Conservation (phyloP, 768 basidiomycete genomes). For the Rhodotorula toruloides region DNA sequence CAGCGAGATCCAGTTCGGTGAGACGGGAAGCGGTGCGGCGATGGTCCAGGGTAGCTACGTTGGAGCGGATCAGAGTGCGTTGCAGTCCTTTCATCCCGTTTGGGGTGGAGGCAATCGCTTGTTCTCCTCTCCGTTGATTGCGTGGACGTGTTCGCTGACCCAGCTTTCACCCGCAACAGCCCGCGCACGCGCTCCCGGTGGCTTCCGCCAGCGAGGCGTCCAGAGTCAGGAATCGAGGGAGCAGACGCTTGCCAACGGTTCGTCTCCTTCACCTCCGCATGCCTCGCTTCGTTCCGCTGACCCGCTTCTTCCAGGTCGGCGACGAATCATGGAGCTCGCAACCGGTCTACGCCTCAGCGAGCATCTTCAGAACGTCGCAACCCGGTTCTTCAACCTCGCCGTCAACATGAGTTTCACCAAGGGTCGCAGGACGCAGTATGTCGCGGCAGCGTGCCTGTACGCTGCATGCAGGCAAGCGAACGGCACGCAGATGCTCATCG, state of each 20-base stretch:
- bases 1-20: conserved; percentile 91
- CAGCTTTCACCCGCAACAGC: conserved; percentile 50
- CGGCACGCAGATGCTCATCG: conserved; percentile 95
- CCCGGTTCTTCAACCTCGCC: conserved; percentile 83
- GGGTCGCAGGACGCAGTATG: conserved; percentile 83
- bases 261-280: conserved; percentile 37
- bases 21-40: conserved; percentile 82
- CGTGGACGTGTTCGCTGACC: background rate
- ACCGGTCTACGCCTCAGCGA: conserved; percentile 72
- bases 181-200: conserved; percentile 52
- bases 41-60: conserved; percentile 94
- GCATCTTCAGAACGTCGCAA: conserved; percentile 70
- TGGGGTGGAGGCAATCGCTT: background rate
- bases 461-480: conserved; percentile 87
- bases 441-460: conserved; percentile 93
- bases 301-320: conserved; percentile 53
- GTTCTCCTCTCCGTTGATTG: background rate
- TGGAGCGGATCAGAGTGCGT: conserved; percentile 81
- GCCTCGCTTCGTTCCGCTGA: background rate
- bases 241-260: conserved; percentile 85
- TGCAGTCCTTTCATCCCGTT: background rate
- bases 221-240: conserved; percentile 77
- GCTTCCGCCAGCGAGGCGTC: conserved; percentile 53
- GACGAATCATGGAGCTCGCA: conserved; percentile 77
- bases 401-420: conserved; percentile 91